A percentile compares a stretch with the other conserved stretches of the same genome.
These are phyloP conservation scores for Jackrogersella multiformis DNA, from an alignment of 495 filamentous ascomycete species.

Conservation along the genomic window DNA sequence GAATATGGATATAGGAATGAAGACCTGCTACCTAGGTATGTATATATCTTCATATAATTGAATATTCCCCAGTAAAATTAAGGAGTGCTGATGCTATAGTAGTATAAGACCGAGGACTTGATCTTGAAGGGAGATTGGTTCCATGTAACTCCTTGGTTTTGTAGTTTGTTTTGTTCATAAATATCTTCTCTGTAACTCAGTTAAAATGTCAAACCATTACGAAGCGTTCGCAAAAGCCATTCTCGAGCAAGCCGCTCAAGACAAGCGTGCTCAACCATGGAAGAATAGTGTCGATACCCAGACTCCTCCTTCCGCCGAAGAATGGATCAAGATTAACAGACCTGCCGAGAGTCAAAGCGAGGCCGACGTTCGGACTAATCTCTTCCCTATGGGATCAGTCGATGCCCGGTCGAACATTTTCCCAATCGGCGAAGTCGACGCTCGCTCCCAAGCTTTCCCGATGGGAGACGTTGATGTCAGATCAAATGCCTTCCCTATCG, in stretches of 20 bases:
- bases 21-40: no score
- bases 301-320: not conserved
- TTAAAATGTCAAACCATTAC: not conserved
- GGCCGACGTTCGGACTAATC: not conserved
- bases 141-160: not conserved
- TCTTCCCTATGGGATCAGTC: not conserved
- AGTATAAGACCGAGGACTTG: not conserved
- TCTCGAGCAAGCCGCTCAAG: not conserved
- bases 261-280: not conserved
- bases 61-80: no score
- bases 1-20: not conserved
- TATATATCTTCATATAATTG: no score
- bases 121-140: not conserved
- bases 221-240: not conserved
- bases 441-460: not conserved
- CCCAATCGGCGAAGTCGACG: not conserved
- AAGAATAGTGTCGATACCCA: not conserved
- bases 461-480: not conserved
- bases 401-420: not conserved
- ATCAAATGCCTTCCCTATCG: not conserved
- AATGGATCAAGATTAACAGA: not conserved
- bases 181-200: not conserved
- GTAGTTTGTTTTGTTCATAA: not conserved
- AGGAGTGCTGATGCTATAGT: not conserved
- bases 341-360: not conserved